A percentile compares a stretch with the other conserved stretches of the same genome.
These are phyloP conservation scores for Trametes polyzona DNA, from an alignment of 1,284 basidiomycete species.

Conservation along the genomic window DNA sequence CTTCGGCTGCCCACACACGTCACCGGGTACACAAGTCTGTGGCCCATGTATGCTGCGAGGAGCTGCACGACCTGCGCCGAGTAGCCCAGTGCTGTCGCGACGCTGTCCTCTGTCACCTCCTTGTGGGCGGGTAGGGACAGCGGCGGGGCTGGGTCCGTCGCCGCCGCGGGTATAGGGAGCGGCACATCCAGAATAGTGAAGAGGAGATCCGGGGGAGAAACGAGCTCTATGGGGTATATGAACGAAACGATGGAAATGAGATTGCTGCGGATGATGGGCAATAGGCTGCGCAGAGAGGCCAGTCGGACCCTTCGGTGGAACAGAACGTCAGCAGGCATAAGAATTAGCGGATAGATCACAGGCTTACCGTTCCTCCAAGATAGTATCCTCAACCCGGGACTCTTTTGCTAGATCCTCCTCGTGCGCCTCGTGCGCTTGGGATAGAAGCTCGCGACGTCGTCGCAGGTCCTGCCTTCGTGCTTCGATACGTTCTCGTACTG, in stretches of 20 bases:
- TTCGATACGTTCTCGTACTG: conserved; percentile 37
- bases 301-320: conserved; percentile 48
- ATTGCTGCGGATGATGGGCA: conserved; percentile 63
- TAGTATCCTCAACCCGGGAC: conserved; percentile 39
- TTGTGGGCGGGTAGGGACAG: conserved; percentile 65
- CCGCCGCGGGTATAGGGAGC: conserved; percentile 78
- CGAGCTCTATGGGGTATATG: conserved; percentile 89
- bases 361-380: conserved; percentile 22
- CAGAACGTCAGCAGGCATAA: conserved; percentile 2
- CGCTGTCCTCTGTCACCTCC: conserved; percentile 80
- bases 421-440: conserved; percentile 47
- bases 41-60: conserved; percentile 78
- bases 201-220: conserved; percentile 79
- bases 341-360: conserved; percentile 17
- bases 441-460: conserved; percentile 52
- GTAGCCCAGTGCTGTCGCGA: conserved; percentile 87
- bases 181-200: conserved; percentile 85
- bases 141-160: conserved; percentile 87
- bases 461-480: conserved; percentile 47
- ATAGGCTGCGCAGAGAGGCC: conserved; percentile 48
- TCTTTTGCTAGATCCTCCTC: conserved; percentile 41
- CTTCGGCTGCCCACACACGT: conserved; percentile 88
- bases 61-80: conserved; percentile 85
- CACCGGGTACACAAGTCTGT: conserved; percentile 85
- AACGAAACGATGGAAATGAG: conserved; percentile 77